A percentile compares a stretch with the other conserved stretches of the same genome.
phyloP scores from a whole-genome alignment of 2,329 filamentous ascomycete species.

The Lecanoromycetidae sp. region DNA sequence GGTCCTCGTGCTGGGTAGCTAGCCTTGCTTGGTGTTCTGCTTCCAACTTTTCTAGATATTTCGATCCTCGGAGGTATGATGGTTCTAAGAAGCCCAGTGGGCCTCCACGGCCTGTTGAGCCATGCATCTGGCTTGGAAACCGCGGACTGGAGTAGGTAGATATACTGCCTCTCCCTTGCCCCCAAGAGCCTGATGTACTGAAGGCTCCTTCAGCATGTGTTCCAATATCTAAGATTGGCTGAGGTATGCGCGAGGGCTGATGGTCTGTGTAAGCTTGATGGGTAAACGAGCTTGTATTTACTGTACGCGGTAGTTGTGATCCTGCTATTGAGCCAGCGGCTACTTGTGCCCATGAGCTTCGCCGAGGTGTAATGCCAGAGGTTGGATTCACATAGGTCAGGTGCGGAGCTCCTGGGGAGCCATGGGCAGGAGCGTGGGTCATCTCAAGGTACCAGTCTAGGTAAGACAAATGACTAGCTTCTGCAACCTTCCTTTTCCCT shows the following conservation, averaged over 20 bases:
- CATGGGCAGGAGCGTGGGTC: constrained; percentile 32
- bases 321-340: constrained; percentile 39
- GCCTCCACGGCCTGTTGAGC: constrained; percentile 12
- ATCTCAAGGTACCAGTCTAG: constrained; percentile 22
- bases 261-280: constrained; percentile 11
- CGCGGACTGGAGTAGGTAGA: constrained; percentile 9
- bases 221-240: constrained; percentile 12
- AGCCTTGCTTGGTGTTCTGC: constrained; percentile 54
- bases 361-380: constrained; percentile 35
- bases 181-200: constrained; percentile 18
- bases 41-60: constrained; percentile 64
- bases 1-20: constrained; percentile 38
- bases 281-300: constrained; percentile 28
- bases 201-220: constrained; percentile 12
- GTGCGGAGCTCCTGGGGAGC: constrained; percentile 31
- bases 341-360: constrained; percentile 52
- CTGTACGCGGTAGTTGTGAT: constrained; percentile 40
- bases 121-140: constrained; percentile 8
- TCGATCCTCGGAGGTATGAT: constrained; percentile 67
- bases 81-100: constrained; percentile 58
- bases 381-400: constrained; percentile 26
- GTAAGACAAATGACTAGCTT: background rate
- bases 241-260: constrained; percentile 14
- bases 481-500: background rate
- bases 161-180: constrained; percentile 10